Evolutionary conservation across 805 yeast species (phyloP), one percentile per base, ranked within the genome.

Genomic region (Hanseniaspora clermontiae): DNA sequence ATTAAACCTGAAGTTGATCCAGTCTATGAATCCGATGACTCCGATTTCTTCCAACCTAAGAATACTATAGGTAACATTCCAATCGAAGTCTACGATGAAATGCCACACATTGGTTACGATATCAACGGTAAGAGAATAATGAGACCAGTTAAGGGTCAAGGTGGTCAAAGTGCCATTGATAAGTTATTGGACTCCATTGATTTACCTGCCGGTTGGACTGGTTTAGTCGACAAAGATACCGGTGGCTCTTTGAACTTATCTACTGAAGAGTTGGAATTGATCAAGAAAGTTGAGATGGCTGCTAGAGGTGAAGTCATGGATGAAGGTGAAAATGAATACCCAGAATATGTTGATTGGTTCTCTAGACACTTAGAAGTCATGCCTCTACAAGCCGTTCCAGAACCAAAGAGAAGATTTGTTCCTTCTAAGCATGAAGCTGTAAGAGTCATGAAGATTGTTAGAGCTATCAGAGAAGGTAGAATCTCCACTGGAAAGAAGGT

Each of bases 191-290:
- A 91, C 65, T 76, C 82, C 34, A 93, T 93, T 59, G 99, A 93
- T 60, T 75, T 93, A 60, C 98, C 98, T 14, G 95, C 87, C 70
- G 98, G 98, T 29, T 93, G 97, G 97, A 93, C 98, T 15, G 99
- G 99, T 49, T 75, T 93, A 59, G 72, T 91, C 59, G 97, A 93
- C 70, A 84, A 87, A 65, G 78, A 82, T 64, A 88, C 97, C 7
- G 99, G 98, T 59, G 69, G 81, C 10, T 76, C 87, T 54, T 77
- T 93, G 72, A 89, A 93, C 62, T 74, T 93, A 61, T 80, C 88
- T 8, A 77, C 78, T 54, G 97, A 91, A 66, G 98, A 93, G 70
- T 76, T 90, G 65, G 95, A 90, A 62, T 77, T 93, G 60, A 87
- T 93, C 65, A 77, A 83, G 61, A 88, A 87, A 67, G 81, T 93